A percentile compares a stretch with the other conserved stretches of the same genome.
phyloP scores from a whole-genome alignment of 139 green algal species.

The Coelastrella sp. region DNA sequence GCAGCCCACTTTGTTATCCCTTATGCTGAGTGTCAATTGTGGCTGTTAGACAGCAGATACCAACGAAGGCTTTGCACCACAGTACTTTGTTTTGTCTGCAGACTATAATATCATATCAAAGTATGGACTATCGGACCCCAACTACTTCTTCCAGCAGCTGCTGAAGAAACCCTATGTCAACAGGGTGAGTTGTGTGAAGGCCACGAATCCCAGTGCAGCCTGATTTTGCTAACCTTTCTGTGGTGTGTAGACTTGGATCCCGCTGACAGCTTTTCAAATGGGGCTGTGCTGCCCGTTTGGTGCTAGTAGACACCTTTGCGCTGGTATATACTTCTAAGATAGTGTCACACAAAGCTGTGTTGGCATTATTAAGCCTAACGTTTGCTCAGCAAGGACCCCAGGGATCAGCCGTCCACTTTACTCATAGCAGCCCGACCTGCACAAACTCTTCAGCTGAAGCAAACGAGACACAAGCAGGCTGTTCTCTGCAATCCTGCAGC shows the following conservation, averaged over 20 bases:
- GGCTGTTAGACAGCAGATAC: not conserved
- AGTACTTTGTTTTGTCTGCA: not conserved
- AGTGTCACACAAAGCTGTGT: too few relatives aligned
- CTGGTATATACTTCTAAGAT: too few relatives aligned
- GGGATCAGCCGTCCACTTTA: too few relatives aligned
- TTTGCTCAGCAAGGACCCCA: too few relatives aligned
- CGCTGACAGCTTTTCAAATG: not conserved
- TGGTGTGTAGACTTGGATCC: too few relatives aligned
- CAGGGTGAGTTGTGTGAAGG: not conserved
- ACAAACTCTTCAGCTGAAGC: not conserved
- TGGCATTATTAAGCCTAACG: too few relatives aligned
- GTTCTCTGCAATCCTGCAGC: not conserved
- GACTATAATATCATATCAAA: constrained; percentile 40
- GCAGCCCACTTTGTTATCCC: too few relatives aligned
- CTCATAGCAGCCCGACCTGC: too few relatives aligned
- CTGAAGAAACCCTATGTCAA: constrained; percentile 29
- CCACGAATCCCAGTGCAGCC: too few relatives aligned
- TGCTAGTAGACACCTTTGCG: too few relatives aligned
- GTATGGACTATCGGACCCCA: constrained; percentile 31
- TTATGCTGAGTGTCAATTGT: not conserved
- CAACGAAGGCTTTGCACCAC: not conserved
- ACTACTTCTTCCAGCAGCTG: constrained; percentile 41
- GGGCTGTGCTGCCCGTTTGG: not conserved
- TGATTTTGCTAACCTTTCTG: too few relatives aligned
- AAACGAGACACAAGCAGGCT: not conserved